phyloP scores from a whole-genome alignment of 1,139 yeast species.

The Eremothecium coryli region DNA sequence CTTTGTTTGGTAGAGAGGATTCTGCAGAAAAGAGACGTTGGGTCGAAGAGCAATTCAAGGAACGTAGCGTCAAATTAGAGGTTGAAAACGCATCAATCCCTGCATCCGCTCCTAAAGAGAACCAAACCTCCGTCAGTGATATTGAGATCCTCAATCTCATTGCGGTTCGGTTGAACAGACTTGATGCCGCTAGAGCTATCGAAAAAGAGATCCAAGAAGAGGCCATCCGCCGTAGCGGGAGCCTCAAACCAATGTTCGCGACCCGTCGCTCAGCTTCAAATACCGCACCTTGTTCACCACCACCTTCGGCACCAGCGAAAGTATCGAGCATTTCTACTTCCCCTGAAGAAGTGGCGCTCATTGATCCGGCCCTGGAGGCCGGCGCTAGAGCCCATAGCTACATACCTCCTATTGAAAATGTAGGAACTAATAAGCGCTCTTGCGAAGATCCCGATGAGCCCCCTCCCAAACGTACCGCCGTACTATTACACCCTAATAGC shows the following conservation, averaged over 20 bases:
- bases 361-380: too few relatives aligned
- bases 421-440: too few relatives aligned
- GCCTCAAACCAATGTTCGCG: constrained; percentile 7
- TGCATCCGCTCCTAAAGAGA: constrained; percentile 1
- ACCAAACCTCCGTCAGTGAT: constrained; percentile 21
- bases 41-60: constrained; percentile 66
- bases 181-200: constrained; percentile 24
- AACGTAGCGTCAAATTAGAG: constrained; percentile 44
- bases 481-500: too few relatives aligned
- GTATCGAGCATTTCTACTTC: too few relatives aligned
- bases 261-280: constrained; percentile 2
- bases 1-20: constrained; percentile 55
- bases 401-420: too few relatives aligned
- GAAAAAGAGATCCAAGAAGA: constrained; percentile 23
- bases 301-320: not conserved
- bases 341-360: too few relatives aligned
- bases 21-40: constrained; percentile 53
- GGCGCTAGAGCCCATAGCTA: too few relatives aligned
- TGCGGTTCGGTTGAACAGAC: constrained; percentile 20
- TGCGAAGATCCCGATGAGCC: too few relatives aligned
- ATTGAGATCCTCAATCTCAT: constrained; percentile 25
- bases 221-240: constrained; percentile 3
- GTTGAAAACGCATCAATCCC: not conserved
- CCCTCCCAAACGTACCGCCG: too few relatives aligned
- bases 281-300: not conserved